These are phyloP conservation scores for Skeletonema potamos DNA, from an alignment of 108 stramenopile species.

Conservation along the genomic window DNA sequence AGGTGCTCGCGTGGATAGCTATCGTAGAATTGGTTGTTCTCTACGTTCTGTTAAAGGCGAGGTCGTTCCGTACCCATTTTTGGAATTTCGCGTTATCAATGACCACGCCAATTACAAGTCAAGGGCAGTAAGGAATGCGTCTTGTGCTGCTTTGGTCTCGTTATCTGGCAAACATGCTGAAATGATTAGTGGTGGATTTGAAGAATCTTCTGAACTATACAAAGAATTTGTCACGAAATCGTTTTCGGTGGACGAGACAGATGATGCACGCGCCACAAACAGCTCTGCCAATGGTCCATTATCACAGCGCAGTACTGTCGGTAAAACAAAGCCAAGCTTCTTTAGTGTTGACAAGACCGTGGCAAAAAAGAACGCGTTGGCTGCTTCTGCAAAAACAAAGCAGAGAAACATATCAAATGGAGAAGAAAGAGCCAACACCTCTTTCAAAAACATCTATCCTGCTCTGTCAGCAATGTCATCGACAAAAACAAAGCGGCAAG, in stretches of 20 bases:
- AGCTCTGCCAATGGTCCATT: not conserved
- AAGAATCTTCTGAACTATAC: slow-evolving; percentile 6
- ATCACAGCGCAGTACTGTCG: not conserved
- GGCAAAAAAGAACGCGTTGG: not conserved
- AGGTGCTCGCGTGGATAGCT: not conserved
- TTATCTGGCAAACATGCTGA: slow-evolving; percentile 6
- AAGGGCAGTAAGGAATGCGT: slow-evolving; percentile 20
- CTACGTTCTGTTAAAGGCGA: not conserved
- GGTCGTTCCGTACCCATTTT: slow-evolving; percentile 10
- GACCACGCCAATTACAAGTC: slow-evolving; percentile 20
- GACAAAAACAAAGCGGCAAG: not conserved
- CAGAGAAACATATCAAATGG: not conserved
- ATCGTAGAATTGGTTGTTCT: not conserved
- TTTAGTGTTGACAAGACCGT: not conserved
- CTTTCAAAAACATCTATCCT: not conserved
- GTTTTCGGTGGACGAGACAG: not conserved
- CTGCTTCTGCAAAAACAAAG: no score
- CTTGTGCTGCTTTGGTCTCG: slow-evolving; percentile 19
- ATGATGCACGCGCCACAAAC: not conserved
- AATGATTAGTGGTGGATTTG: not conserved
- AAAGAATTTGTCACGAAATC: slow-evolving; percentile 25
- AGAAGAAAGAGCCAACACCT: not conserved
- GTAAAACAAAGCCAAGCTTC: not conserved
- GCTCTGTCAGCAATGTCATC: not conserved
- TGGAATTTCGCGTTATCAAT: slow-evolving; percentile 25